Base-by-base conservation (phyloP, 2,329 filamentous ascomycete genomes). In the Hymenoscyphus repandus region DNA sequence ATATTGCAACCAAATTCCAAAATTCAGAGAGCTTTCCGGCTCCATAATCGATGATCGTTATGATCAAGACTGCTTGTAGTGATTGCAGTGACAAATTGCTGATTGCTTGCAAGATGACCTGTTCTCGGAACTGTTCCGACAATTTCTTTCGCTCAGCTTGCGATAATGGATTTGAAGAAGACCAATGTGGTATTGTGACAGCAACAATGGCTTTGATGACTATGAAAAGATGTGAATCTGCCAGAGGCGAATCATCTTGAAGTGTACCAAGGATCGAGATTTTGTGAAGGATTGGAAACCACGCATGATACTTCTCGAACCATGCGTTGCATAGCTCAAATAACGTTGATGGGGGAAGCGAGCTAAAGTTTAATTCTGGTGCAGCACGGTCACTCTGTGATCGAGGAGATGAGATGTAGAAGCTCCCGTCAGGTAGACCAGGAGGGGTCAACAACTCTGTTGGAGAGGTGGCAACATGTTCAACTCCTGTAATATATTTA, bases 271-370 rank as follows among this genome's bases (percentile, higher is more conserved):
- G 44, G 30, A 55, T 12, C 1, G 53, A 55, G 30, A 53, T 42
- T 33, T 51, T 50, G 47, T 55, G 53, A 20, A 70, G 57, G 34
- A 70, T 66, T 1, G 67, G 67, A 44, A 66, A 64, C 67, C 68
- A 70, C 5, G 61, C 55, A 53, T 70, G 68, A 47, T 67, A 68
- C 39, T 64, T 61, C 36, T 65, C 62, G 52, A 70, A 70, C 66
- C 65, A 70, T 2, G 62, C 52, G 9, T 61, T 53, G 40, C 63
- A 68, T 6, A 68, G 52, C 9, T 54, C 48, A 20, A 32, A 32
- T 12, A 57, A 11, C 5, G 56, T 48, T 59, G 50, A 11, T 49
- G 50, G n/a, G 58, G 47, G 34, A 39, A 52, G 41, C 43, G 44
- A 51, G 3, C 41, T 41, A 32, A 49, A 27, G 12, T 52, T 54